These are phyloP conservation scores for Fistulina hepatica DNA, from an alignment of 1,284 basidiomycete genomes.

Conservation along the genomic window DNA sequence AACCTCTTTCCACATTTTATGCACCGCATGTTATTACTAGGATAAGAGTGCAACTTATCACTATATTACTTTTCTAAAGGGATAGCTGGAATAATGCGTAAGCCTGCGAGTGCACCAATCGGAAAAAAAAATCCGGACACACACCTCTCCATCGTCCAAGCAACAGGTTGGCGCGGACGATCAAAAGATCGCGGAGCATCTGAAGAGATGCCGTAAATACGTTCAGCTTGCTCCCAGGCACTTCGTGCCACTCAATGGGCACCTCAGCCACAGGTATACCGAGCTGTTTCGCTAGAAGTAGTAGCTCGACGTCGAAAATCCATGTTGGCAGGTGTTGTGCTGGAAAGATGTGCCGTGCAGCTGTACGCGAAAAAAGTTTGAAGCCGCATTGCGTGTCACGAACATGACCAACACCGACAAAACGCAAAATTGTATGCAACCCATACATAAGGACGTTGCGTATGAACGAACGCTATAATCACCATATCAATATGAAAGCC, in stretches of 20 bases:
- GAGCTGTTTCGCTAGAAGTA: slow-evolving; percentile 77
- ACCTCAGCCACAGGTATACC: slow-evolving; percentile 75
- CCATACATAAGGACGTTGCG: slow-evolving; percentile 90
- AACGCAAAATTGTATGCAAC: slow-evolving; percentile 73
- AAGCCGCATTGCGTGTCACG: slow-evolving; percentile 95
- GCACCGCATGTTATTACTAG: too few relatives aligned
- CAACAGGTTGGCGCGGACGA: slow-evolving; percentile 74
- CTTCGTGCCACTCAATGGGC: slow-evolving; percentile 85
- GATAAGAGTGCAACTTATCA: too few relatives aligned
- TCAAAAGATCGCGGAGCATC: slow-evolving; percentile 81
- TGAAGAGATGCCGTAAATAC: slow-evolving; percentile 75
- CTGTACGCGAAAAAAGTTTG: slow-evolving; percentile 80
- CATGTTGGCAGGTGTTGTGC: slow-evolving; percentile 75
- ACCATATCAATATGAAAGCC: slow-evolving; percentile 1
- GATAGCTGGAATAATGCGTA: not conserved
- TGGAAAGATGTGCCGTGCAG: slow-evolving; percentile 76
- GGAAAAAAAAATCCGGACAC: not conserved
- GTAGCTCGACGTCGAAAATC: slow-evolving; percentile 93
- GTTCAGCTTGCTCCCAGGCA: slow-evolving; percentile 83
- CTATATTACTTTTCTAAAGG: not conserved
- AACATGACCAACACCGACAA: slow-evolving; percentile 80
- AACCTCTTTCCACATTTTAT: too few relatives aligned
- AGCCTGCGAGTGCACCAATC: not conserved
- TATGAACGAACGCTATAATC: slow-evolving; percentile 63
- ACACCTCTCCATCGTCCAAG: slow-evolving; percentile 53